Conservation (phyloP, 2,329 filamentous ascomycete genomes). For the Claviceps sp. region DNA sequence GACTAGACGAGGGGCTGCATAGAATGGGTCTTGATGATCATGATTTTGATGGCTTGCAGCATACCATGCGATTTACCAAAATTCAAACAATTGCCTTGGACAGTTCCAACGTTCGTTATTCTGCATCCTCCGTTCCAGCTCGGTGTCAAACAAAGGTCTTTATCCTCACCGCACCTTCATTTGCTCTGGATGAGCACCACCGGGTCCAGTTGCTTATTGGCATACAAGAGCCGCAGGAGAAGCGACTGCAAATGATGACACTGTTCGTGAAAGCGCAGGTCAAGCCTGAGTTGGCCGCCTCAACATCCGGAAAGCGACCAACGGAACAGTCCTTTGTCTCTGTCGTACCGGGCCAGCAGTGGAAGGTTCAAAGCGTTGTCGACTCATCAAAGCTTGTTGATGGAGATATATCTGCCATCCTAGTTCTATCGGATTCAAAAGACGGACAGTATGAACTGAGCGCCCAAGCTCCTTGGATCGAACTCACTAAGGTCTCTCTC, state of each 20-base stretch:
- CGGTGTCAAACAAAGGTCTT: slow-evolving; percentile 49
- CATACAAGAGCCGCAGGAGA: slow-evolving; percentile 56
- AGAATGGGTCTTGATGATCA: slow-evolving; percentile 61
- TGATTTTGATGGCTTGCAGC: slow-evolving; percentile 56
- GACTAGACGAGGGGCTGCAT: slow-evolving; percentile 59
- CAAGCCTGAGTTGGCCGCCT: slow-evolving; percentile 16
- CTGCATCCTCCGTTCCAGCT: slow-evolving; percentile 38
- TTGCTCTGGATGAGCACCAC: slow-evolving; percentile 37
- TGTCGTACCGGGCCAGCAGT: slow-evolving; percentile 30
- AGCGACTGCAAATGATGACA: slow-evolving; percentile 52
- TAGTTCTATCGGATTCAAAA: slow-evolving; percentile 54
- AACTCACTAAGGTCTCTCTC: slow-evolving; percentile 51
- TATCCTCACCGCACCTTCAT: slow-evolving; percentile 47
- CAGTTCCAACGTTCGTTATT: slow-evolving; percentile 47
- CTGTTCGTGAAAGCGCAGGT: slow-evolving; percentile 39
- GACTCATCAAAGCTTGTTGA: slow-evolving; percentile 63
- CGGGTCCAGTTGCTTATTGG: slow-evolving; percentile 49
- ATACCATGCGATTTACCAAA: slow-evolving; percentile 59
- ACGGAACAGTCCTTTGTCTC: slow-evolving; percentile 13
- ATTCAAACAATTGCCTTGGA: slow-evolving; percentile 55
- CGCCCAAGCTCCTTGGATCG: slow-evolving; percentile 64
- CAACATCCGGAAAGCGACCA: slow-evolving; percentile 10
- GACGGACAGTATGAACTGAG: slow-evolving; percentile 54
- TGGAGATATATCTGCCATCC: slow-evolving; percentile 51
- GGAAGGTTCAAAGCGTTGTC: slow-evolving; percentile 52